Percentiles rank a stretch among this genome's conserved stretches.
Evolutionary conservation across 2,329 filamentous ascomycete genomes (phyloP).

Genomic region (Seiridium unicorne): DNA sequence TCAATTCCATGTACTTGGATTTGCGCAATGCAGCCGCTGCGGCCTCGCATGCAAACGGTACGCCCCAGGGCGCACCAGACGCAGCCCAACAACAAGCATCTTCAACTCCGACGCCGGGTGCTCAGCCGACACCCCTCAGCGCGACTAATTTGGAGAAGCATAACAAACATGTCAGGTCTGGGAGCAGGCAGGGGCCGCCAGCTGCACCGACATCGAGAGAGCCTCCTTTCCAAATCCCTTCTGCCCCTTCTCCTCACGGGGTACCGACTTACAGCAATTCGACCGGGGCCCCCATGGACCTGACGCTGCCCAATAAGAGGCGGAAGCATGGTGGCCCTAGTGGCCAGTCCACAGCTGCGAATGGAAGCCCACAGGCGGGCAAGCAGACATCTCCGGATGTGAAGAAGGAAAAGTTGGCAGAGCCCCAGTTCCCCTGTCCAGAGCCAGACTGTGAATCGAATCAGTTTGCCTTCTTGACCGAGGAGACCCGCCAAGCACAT

Average conservation of each 20-base stretch:
- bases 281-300: not conserved
- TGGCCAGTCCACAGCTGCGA: conserved; percentile 37
- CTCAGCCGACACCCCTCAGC: conserved; percentile 36
- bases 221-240: conserved; percentile 55
- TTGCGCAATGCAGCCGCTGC: conserved; percentile 29
- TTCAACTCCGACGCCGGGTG: conserved; percentile 27
- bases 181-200: conserved; percentile 49
- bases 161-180: conserved; percentile 44
- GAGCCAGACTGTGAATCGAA: conserved; percentile 55
- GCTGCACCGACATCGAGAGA: conserved; percentile 57
- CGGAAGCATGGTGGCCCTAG: conserved; percentile 41
- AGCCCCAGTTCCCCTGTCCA: conserved; percentile 47
- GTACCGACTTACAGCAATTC: conserved; percentile 55
- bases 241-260: conserved; percentile 54
- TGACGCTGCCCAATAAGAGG: conserved; percentile 52
- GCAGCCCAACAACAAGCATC: conserved; percentile 21
- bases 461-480: conserved; percentile 47
- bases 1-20: conserved; percentile 53
- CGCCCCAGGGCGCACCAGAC: conserved; percentile 22
- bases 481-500: conserved; percentile 53
- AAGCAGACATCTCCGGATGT: conserved; percentile 48
- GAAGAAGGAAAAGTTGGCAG: conserved; percentile 33
- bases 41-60: conserved; percentile 14
- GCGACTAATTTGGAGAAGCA: conserved; percentile 53
- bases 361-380: conserved; percentile 45